These are phyloP conservation scores for Pestalotiopsis sp. DNA, from an alignment of 2,329 filamentous ascomycete species.

Conservation along the genomic window DNA sequence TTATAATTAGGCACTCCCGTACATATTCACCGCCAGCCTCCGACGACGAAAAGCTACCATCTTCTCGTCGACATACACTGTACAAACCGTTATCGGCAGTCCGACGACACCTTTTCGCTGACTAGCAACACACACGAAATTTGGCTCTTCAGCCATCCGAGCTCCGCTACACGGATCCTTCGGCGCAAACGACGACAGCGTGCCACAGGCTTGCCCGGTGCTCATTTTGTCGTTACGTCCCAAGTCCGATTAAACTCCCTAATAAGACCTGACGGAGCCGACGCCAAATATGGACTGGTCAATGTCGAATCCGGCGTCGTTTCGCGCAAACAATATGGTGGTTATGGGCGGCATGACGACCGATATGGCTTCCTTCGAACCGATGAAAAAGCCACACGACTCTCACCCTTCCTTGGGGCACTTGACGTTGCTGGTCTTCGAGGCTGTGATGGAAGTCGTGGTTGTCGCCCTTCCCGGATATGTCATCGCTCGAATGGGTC, in stretches of 20 bases:
- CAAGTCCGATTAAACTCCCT: not conserved
- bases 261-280: not conserved
- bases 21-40: not conserved
- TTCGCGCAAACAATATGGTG: conserved; percentile 37
- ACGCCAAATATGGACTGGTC: conserved; percentile 28
- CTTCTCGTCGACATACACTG: not conserved
- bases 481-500: conserved; percentile 83
- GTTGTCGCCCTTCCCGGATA: conserved; percentile 95
- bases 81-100: no score
- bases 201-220: not conserved
- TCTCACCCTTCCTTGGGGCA: conserved; percentile 68
- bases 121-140: not conserved
- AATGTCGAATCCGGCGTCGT: conserved; percentile 44
- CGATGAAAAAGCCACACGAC: conserved; percentile 40
- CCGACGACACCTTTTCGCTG: not conserved
- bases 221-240: not conserved
- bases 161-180: not conserved
- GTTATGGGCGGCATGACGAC: conserved; percentile 19
- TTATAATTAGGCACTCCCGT: not conserved
- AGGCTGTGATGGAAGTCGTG: conserved; percentile 91
- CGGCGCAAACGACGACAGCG: not conserved
- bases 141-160: not conserved
- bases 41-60: not conserved
- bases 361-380: conserved; percentile 42
- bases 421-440: conserved; percentile 84